phyloP scores from a whole-genome alignment of 768 basidiomycete species.

The Macrocybe gigantea region DNA sequence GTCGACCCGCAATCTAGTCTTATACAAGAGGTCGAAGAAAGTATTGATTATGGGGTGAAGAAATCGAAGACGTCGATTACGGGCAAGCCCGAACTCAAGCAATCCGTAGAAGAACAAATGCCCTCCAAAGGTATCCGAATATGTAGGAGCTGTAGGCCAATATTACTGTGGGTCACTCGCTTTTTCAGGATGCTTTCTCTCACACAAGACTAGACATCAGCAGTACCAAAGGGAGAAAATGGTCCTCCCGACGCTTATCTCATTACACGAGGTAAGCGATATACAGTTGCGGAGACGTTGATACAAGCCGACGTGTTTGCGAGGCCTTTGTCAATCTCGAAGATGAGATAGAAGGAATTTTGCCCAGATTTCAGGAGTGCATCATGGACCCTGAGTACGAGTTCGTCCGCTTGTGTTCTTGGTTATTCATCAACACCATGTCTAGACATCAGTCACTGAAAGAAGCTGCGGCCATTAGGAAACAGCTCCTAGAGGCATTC shows the following conservation, averaged over 20 bases:
- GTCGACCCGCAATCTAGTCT: conserved; percentile 72
- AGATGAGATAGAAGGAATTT: conserved; percentile 80
- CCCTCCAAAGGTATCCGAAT: conserved; percentile 86
- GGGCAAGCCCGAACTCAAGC: conserved; percentile 23
- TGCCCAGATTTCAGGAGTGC: conserved; percentile 88
- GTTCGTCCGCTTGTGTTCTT: not conserved
- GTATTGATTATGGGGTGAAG: conserved; percentile 78
- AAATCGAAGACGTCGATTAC: conserved; percentile 32
- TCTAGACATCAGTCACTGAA: conserved; percentile 32
- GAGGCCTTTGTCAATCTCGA: conserved; percentile 73
- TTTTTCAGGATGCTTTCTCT: conserved; percentile 5
- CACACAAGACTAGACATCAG: conserved; percentile 48
- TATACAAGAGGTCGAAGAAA: conserved; percentile 82
- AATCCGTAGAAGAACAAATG: conserved; percentile 64
- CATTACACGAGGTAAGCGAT: conserved; percentile 60
- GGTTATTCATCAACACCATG: not conserved
- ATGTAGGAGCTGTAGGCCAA: conserved; percentile 77
- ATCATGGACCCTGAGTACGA: conserved; percentile 62
- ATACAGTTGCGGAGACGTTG: not conserved
- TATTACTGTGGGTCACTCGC: conserved; percentile 57
- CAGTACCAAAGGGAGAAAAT: conserved; percentile 68
- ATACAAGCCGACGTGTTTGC: not conserved
- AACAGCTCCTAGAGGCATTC: conserved; percentile 80
- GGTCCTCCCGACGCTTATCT: conserved; percentile 54
- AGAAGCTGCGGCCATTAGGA: conserved; percentile 67